These are phyloP conservation scores for Dendrobium nobile DNA, from an alignment of 106 monocot genomes.

Conservation along the genomic window DNA sequence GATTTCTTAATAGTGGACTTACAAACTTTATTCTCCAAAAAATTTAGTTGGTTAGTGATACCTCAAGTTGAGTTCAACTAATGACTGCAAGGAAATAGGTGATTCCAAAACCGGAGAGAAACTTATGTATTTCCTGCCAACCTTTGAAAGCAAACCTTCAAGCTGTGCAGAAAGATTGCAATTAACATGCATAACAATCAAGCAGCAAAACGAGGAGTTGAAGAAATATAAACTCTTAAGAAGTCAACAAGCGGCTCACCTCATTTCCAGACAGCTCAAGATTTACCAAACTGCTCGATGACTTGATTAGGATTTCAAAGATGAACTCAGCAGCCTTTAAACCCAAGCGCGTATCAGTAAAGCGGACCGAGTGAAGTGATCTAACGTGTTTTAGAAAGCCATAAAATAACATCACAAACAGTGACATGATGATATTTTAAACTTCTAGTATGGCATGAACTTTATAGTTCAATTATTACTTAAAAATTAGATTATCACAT, in stretches of 20 bases:
- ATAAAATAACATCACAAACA: conserved; percentile 2
- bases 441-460: not conserved
- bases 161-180: conserved; percentile 30
- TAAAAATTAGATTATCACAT: not conserved
- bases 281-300: conserved; percentile 33
- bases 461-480: conserved; percentile 1
- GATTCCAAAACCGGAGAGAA: conserved; percentile 22
- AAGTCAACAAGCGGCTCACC: conserved; percentile 27
- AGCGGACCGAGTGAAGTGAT: conserved; percentile 32
- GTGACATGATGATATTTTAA: not conserved
- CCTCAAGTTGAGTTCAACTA: conserved; percentile 61
- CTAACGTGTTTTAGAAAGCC: conserved; percentile 17
- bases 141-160: conserved; percentile 53
- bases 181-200: not conserved
- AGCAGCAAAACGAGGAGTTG: not conserved
- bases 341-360: conserved; percentile 46
- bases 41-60: conserved; percentile 11
- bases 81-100: conserved; percentile 31
- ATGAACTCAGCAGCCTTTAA: conserved; percentile 40
- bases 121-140: conserved; percentile 17
- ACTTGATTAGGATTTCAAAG: conserved; percentile 37
- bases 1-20: not conserved
- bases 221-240: not conserved
- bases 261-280: conserved; percentile 72
- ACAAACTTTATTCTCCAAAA: not conserved